phyloP scores from a whole-genome alignment of 306 rosid species.

The Acacia crassicarpa region DNA sequence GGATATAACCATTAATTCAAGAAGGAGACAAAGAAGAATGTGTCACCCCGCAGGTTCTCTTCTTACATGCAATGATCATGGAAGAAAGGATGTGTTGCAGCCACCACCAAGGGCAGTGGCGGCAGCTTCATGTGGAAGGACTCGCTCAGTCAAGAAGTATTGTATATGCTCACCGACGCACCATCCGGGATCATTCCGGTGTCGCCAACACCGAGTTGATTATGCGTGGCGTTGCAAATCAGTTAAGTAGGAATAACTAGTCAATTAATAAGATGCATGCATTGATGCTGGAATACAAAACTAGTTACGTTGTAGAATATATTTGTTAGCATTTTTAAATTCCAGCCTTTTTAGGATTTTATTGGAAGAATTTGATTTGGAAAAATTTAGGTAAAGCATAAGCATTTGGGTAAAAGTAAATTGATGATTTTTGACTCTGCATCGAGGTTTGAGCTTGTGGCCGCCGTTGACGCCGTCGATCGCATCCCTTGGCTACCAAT shows the following conservation, averaged over 20 bases:
- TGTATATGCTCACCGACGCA: slow-evolving; percentile 74
- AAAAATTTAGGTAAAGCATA: too few relatives aligned
- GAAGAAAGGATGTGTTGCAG: slow-evolving; percentile 33
- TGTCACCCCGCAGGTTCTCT: slow-evolving; percentile 38
- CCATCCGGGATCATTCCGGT: slow-evolving; percentile 83
- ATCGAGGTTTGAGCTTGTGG: too few relatives aligned
- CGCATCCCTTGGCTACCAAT: too few relatives aligned
- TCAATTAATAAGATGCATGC: neutral
- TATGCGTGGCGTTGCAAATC: slow-evolving; percentile 57
- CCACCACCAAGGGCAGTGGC: slow-evolving; percentile 10
- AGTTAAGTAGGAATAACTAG: neutral
- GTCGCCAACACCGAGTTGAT: slow-evolving; percentile 60
- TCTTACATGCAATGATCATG: neutral
- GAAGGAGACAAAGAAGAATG: slow-evolving; percentile 27
- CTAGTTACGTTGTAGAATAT: too few relatives aligned
- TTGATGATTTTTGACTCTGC: too few relatives aligned
- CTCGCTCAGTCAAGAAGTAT: slow-evolving; percentile 17
- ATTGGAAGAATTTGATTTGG: too few relatives aligned
- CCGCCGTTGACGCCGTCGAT: too few relatives aligned
- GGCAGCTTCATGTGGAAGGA: neutral
- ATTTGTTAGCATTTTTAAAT: neutral
- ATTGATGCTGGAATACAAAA: too few relatives aligned
- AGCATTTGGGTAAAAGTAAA: too few relatives aligned
- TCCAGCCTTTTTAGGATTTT: neutral
- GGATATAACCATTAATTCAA: neutral